Evolutionary conservation across 1,284 basidiomycete genomes (phyloP).

Genomic region (Ustilago esculenta): DNA sequence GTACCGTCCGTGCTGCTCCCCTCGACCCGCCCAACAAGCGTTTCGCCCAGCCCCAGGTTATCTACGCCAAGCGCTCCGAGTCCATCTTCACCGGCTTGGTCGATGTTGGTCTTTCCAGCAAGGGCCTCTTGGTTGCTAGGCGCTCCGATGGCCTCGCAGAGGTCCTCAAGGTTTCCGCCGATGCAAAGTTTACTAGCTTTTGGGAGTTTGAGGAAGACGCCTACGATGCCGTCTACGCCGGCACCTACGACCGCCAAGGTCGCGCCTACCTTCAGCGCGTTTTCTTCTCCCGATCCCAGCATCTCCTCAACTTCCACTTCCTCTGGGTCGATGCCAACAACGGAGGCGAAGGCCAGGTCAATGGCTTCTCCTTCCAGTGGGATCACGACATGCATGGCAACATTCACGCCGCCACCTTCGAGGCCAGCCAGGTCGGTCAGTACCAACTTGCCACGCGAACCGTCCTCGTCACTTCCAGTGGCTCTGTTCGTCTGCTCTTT

Average conservation of each 20-base stretch:
- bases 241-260: slow-evolving; percentile 73
- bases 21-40: slow-evolving; percentile 45
- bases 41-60: slow-evolving; percentile 43
- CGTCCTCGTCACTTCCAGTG: slow-evolving; percentile 78
- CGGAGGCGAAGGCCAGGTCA: slow-evolving; percentile 72
- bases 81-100: slow-evolving; percentile 36
- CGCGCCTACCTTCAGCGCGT: slow-evolving; percentile 76
- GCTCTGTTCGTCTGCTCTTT: slow-evolving; percentile 80
- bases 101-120: slow-evolving; percentile 57
- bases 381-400: slow-evolving; percentile 78
- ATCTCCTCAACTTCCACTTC: slow-evolving; percentile 71
- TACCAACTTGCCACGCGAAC: slow-evolving; percentile 71
- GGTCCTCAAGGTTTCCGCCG: slow-evolving; percentile 49
- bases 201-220: slow-evolving; percentile 65
- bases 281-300: slow-evolving; percentile 70
- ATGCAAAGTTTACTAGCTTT: slow-evolving; percentile 43
- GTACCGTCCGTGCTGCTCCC: slow-evolving; percentile 48
- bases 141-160: slow-evolving; percentile 53
- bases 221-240: slow-evolving; percentile 67
- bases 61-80: slow-evolving; percentile 44
- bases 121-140: slow-evolving; percentile 53
- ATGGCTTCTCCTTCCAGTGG: slow-evolving; percentile 77
- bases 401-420: slow-evolving; percentile 71
- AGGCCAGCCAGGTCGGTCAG: slow-evolving; percentile 70
- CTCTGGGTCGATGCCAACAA: slow-evolving; percentile 72